Evolutionary conservation across 2,329 filamentous ascomycete genomes (phyloP).

Genomic region (Aspergillus fructus): DNA sequence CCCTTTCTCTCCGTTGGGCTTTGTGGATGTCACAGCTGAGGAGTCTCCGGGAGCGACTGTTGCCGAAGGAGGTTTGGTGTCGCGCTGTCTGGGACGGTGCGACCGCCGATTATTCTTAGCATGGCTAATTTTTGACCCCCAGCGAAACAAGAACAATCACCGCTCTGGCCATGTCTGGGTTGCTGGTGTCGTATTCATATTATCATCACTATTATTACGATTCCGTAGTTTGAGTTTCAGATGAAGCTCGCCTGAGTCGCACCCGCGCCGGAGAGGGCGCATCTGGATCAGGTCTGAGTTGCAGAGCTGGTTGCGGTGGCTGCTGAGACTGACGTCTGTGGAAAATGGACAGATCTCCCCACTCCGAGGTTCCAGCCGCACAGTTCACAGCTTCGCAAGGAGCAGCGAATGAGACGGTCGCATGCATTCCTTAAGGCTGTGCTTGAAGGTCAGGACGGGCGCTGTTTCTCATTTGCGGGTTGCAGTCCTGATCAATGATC

Average conservation of each 20-base stretch:
- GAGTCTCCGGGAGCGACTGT: not conserved
- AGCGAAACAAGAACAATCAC: conserved; percentile 1
- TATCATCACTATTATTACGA: not conserved
- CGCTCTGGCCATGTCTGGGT: not conserved
- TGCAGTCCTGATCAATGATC: not conserved
- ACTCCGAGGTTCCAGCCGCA: conserved; percentile 8
- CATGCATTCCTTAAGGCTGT: conserved; percentile 5
- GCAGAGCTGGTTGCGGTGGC: not conserved
- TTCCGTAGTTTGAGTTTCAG: not conserved
- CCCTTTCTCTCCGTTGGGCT: not conserved
- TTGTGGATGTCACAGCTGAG: not conserved
- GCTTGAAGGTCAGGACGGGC: not conserved
- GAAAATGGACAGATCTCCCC: not conserved
- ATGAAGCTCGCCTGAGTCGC: not conserved
- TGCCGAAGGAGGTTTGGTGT: not conserved
- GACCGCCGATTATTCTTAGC: conserved; percentile 3
- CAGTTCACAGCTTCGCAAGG: conserved; percentile 1
- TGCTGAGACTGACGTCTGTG: conserved; percentile 6
- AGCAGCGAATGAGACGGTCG: conserved; percentile 4
- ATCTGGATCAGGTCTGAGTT: not conserved
- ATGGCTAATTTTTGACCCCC: not conserved
- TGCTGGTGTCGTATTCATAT: not conserved
- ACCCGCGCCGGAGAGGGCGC: not conserved
- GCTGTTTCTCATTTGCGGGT: conserved; percentile 4
- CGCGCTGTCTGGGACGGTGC: conserved; percentile 5